Base-by-base conservation (phyloP, 768 basidiomycete species). In the Auriscalpium orientale region DNA sequence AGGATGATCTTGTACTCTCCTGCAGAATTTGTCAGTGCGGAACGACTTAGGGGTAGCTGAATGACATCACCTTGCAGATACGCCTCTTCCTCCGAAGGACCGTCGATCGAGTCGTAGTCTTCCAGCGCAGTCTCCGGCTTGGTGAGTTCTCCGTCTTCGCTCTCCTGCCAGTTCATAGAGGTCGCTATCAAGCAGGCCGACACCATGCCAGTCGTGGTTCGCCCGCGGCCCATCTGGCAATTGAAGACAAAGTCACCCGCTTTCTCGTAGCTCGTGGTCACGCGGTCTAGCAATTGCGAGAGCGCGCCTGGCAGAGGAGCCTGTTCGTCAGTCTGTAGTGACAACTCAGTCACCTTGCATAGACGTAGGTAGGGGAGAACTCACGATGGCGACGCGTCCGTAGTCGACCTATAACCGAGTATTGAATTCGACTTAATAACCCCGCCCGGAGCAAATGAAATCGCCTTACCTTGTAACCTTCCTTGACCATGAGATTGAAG, bases 1-100 rank as follows among this genome's bases (percentile, higher is more conserved):
- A 99, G 73, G 59, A 98, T 97, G 4, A 87, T 90, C 76, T 98
- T 98, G 76, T 98, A 99, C 65, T 98, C 95, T 40, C 95, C 95
- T 95, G 58, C 56, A 47, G 28, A 4, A 28, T 28, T 16, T 8
- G 50, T 54, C 16, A 57, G 45, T 44, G 10, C 53, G 18, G 35
- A 36, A 8, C 53, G 21, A 9, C 40, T 46, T 28, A 13, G 22
- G 9, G 44, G 44, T 18, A 3, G 43, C 44, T 37, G 37, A 44
- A 48, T 52, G 52, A 43, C 45, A 67, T 36, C 65, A 87, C 93
- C 94, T 72, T 91, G 85, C 49, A 91, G 75, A 70, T 93, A 95
- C 0, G 89, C 89, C 62, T 91, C 85, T 64, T 94, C 91, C 66
- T 95, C 93, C 2, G 86, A 89, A 0, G 84, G 85, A 0, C 89